Evolutionary conservation across 495 filamentous ascomycete species (phyloP), one percentile per base, ranked within the genome.

Genomic region (Trichoderma gamsii): DNA sequence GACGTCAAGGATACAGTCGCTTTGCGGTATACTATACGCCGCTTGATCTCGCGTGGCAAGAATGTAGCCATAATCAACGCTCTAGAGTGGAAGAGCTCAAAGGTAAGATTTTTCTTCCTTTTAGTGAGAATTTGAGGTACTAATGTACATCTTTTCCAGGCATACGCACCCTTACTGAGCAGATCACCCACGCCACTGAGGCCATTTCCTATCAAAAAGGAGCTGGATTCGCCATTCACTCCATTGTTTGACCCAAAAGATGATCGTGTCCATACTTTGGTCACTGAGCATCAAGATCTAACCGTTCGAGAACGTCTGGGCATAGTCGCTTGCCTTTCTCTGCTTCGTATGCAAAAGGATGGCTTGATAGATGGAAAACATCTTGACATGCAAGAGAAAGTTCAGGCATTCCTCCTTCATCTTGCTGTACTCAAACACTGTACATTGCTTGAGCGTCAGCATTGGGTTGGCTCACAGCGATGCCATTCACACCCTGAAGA

Each of bases 71-170:
- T 77, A 21, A 71, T 76, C 12, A 52, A 78, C 23, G 69, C 70
- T 41, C 65, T 76, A 9, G 66, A 72, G 32, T 76, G 77, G 64
- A 71, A 67, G 46, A 77, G 73, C 69, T 77, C 76, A 27, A 77
- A 72, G 68, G 76, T 75, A 56, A 13, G 51, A 23, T 32, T 2
- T 9, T 1, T 52, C 4, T 11, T 3, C 49, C 18, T 25, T 25
- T 21, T 5, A 7, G 49, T 23, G 49, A 25, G 49, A 18, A 52
- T 23, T 21, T 0, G 12, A 52, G 21, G 0, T 38, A 52, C n/a
- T 23, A 23, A 11, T 23, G 5, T 21, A 7, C 6, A 21, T 23
- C 21, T 11, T 3, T 52, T 11, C 6, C 18, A 52, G 49, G 49
- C 49, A 52, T 52, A 52, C 1, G 49, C 49, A 6, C 18, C 49